Evolutionary conservation across 2,329 filamentous ascomycete genomes (phyloP), one percentile per base, ranked within the genome.

Genomic region (Fusarium mangiferae): DNA sequence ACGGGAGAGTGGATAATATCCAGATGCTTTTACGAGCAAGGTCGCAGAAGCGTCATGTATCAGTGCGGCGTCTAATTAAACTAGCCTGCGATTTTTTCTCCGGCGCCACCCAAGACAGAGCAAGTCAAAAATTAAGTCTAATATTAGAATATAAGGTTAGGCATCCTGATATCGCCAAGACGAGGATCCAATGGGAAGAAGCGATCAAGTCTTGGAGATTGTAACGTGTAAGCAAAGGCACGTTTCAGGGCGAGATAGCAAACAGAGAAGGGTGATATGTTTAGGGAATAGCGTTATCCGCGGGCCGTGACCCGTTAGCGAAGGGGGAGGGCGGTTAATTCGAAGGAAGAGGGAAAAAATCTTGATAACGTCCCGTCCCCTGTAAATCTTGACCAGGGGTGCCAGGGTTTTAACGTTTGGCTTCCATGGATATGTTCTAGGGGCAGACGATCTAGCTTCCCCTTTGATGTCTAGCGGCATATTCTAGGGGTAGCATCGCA

Each of bases 1-100:
- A 33, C 9, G 3, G 30, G 17, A 45, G 35, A 35, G 57, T 54
- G 64, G 45, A 48, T 36, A 46, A 52, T 39, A 42, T 54, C 9
- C 30, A 55, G 33, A 42, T 42, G 17, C 24, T 38, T 42, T 56
- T 69, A 74, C 68, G 59, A 65, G 49, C 49, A 62, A 36, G 26
- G 39, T 62, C 46, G 63, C 72, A 74, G 68, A 51, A 63, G 62
- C 46, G 54, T 45, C 44, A 75, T 73, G 72, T 66, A 59, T 18
- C 42, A 12, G 36, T 74, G 72, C 52, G 72, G 72, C 72, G 71
- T 69, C 39, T 62, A 46, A 38, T 68, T 51, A 49, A 38, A 54
- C 55, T 57, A 48, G 44, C 7, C 33, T 33, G 17, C 20, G 22
- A 59, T 22, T 39, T 51, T 59, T 28, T 41, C 66, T 68, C 55